Evolutionary conservation across 2,329 filamentous ascomycete species (phyloP), one percentile per base, ranked within the genome.

Genomic region (Penicillium sp.): DNA sequence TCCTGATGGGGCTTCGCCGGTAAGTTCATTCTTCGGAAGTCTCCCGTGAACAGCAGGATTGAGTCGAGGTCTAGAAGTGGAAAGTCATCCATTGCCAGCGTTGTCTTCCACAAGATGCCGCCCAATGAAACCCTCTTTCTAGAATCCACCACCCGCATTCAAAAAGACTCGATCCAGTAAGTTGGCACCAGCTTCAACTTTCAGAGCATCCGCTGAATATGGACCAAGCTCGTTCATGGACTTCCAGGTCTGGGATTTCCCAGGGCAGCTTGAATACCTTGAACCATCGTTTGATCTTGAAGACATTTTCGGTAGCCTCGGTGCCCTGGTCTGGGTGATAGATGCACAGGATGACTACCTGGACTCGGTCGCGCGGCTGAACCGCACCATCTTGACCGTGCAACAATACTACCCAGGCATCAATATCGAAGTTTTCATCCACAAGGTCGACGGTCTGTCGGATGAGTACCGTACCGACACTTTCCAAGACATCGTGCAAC

Each of bases 341-440:
- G 93, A 98, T 62, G 91, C 93, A 0, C 93, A 98, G 67, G 93
- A 98, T 62, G 93, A 98, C 65, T 98, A 97, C 62, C 80, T 95
- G 39, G 89, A 96, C 64, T 87, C 90, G 13, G 87, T 98, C 33
- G 80, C 81, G 38, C 83, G 87, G 7, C 79, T 98, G 18, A 94
- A 95, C 66, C 76, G 81, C 39, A 95, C 90, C 6, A 94, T 97
- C 48, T 75, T 96, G 42, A 87, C 88, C 51, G 80, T 98, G 2
- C 87, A 95, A 62, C 82, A 88, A 51, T 82, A 81, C 45, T 96
- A 94, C 61, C 90, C 91, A 2, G 84, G 87, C 60, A 93, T 97
- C 69, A 95, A 96, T 66, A 86, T 98, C 51, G 91, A 97, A 63
- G 91, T 98, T 35, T 97, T 98, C 67, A 94, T 98, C 56, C 93